phyloP scores from a whole-genome alignment of 108 stramenopile species.

The Mediolabrus comicus region DNA sequence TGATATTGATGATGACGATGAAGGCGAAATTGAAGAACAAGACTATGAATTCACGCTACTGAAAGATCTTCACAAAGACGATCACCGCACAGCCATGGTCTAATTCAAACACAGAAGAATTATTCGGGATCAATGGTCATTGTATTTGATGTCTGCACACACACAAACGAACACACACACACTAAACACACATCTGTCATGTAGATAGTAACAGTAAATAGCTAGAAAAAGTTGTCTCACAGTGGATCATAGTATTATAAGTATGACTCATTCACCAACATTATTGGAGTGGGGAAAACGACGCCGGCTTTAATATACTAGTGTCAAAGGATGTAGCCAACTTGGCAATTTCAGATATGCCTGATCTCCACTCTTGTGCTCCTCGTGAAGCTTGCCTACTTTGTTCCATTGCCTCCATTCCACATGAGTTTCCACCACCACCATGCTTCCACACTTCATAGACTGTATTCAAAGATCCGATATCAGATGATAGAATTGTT shows the following conservation, averaged over 20 bases:
- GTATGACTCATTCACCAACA: neutral
- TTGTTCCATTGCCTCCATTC: constrained; percentile 59
- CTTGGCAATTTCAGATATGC: constrained; percentile 65
- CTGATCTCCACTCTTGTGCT: constrained; percentile 56
- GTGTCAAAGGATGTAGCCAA: constrained; percentile 55
- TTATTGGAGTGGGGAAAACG: constrained; percentile 48
- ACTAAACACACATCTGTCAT: neutral
- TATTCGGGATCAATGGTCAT: neutral
- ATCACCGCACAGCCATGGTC: constrained; percentile 43
- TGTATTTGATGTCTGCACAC: neutral
- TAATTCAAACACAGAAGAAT: constrained; percentile 5
- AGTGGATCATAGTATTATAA: neutral
- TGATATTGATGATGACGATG: constrained; percentile 17
- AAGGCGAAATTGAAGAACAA: constrained; percentile 32
- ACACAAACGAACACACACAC: neutral
- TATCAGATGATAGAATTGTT: constrained; percentile 59
- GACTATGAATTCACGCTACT: constrained; percentile 39
- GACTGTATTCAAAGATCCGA: constrained; percentile 67
- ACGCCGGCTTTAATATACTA: constrained; percentile 53
- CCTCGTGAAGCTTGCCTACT: constrained; percentile 53
- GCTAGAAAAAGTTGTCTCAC: constrained; percentile 2
- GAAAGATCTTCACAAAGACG: constrained; percentile 49
- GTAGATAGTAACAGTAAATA: constrained; percentile 1
- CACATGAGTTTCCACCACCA: constrained; percentile 8
- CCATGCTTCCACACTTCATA: constrained; percentile 81